Conservation (phyloP, 305 asterid genomes). For the Fraxinus sp. region DNA sequence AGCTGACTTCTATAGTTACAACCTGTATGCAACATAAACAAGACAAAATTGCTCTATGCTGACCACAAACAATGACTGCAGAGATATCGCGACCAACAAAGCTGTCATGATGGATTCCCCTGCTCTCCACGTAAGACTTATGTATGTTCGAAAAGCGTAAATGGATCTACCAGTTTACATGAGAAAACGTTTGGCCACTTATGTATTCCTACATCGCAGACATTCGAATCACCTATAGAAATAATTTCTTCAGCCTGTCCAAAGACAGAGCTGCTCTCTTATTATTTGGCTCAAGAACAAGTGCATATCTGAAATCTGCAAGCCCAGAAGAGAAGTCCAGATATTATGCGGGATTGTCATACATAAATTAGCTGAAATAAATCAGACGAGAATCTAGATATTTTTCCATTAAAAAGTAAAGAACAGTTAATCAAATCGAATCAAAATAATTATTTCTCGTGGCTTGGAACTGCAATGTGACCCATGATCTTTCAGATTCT, state of each 20-base stretch:
- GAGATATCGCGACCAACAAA: constrained; percentile 6
- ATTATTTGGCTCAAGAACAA: constrained; percentile 90
- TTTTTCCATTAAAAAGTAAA: neutral
- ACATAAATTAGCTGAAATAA: neutral
- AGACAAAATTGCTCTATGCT: constrained; percentile 21
- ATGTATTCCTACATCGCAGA: constrained; percentile 21
- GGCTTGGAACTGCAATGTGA: neutral
- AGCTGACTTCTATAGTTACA: constrained; percentile 8
- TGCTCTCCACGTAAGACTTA: neutral
- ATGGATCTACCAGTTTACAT: constrained; percentile 6
- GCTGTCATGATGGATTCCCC: neutral
- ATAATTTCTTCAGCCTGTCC: constrained; percentile 58
- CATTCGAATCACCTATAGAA: constrained; percentile 34
- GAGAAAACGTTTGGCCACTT: constrained; percentile 5
- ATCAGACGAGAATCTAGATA: neutral
- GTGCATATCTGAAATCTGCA: constrained; percentile 85
- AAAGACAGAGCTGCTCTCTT: constrained; percentile 80
- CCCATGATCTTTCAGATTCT: constrained; percentile 5
- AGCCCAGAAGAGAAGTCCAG: neutral
- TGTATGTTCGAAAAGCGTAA: constrained; percentile 3
- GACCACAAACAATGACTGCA: constrained; percentile 24
- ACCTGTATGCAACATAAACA: neutral
- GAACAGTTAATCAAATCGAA: neutral
- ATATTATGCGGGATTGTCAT: neutral
- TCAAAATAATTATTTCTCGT: neutral